Evolutionary conservation across 441 rosid species (phyloP), one percentile per base, ranked within the genome.

Genomic region (Jatropha podagrica): DNA sequence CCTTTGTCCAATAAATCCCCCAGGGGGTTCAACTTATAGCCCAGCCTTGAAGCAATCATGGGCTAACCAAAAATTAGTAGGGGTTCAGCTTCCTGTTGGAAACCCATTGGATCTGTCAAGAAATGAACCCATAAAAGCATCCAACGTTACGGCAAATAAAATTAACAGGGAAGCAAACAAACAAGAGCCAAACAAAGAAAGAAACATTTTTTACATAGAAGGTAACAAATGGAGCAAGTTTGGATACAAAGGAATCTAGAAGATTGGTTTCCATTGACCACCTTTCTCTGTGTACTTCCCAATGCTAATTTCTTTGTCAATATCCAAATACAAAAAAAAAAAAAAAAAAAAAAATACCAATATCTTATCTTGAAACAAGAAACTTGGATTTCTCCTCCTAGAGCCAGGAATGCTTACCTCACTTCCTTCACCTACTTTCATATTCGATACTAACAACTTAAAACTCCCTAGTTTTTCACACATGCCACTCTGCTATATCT

Each of bases 401-500:
- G 4, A n/a, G 37, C 40, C 32, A n/a, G 4, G 41, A 38, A 37
- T 18, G 17, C 38, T 66, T 44, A 23, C 40, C 41, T 26, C 40
- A 2, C 55, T 23, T 0, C 48, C 55, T 7, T 23, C 40, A 20
- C 71, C 58, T 15, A 20, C 12, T 20, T 49, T 68, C 18, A 4
- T 68, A 27, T 20, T 70, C 74, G 76, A 65, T 73, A 58, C 64
- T 10, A 26, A 51, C 71, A 63, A 79, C 63, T 58, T 40, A 14
- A 23, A 1, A 32, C 4, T 32, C 40, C 77, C 65, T 81, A 4
- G 76, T 37, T 15, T 41, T 65, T 46, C 67, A 75, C 79, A 76
- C 54, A 14, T 0, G 2, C 55, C 27, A 27, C 2, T 44, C 40
- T 27, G 51, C n/a, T 66, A 54, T 79, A 77, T 82, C 58, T 70